Evolutionary conservation across 1,139 yeast species (phyloP).

Genomic region (Pichia terricola): DNA sequence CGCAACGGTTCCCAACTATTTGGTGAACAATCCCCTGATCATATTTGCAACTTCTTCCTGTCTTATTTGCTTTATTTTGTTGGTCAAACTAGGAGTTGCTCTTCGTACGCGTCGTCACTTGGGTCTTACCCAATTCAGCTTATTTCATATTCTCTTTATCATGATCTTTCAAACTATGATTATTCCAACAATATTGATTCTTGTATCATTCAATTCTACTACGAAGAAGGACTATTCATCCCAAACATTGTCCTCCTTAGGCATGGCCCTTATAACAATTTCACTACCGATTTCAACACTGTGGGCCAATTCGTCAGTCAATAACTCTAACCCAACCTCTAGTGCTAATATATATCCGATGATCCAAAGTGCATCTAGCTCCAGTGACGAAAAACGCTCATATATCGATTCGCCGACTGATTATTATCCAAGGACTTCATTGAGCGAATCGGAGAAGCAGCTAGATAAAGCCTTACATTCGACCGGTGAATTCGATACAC

Average conservation of each 20-base stretch:
- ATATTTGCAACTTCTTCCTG: constrained; percentile 62
- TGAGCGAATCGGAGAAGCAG: background rate
- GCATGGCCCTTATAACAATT: constrained; percentile 33
- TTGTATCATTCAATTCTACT: constrained; percentile 19
- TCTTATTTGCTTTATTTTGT: constrained; percentile 48
- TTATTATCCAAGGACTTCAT: constrained; percentile 5
- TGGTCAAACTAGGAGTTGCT: constrained; percentile 56
- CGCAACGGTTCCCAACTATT: constrained; percentile 18
- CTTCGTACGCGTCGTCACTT: constrained; percentile 60
- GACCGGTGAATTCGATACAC: background rate
- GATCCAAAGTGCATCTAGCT: constrained; percentile 4
- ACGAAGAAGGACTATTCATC: constrained; percentile 11
- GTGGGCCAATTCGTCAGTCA: constrained; percentile 53
- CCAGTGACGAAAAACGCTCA: constrained; percentile 11
- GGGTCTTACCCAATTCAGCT: constrained; percentile 76
- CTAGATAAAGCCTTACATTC: background rate
- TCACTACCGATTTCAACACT: constrained; percentile 76
- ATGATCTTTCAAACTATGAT: constrained; percentile 79
- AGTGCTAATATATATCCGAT: constrained; percentile 6
- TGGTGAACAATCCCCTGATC: constrained; percentile 45
- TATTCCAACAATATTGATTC: constrained; percentile 54
- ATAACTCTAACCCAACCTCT: constrained; percentile 21
- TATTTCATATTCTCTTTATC: constrained; percentile 68
- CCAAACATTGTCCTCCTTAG: constrained; percentile 21
- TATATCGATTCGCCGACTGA: constrained; percentile 9